These are phyloP conservation scores for Trypanosoma congolense DNA, from an alignment of 208 protist genomes.

Conservation along the genomic window DNA sequence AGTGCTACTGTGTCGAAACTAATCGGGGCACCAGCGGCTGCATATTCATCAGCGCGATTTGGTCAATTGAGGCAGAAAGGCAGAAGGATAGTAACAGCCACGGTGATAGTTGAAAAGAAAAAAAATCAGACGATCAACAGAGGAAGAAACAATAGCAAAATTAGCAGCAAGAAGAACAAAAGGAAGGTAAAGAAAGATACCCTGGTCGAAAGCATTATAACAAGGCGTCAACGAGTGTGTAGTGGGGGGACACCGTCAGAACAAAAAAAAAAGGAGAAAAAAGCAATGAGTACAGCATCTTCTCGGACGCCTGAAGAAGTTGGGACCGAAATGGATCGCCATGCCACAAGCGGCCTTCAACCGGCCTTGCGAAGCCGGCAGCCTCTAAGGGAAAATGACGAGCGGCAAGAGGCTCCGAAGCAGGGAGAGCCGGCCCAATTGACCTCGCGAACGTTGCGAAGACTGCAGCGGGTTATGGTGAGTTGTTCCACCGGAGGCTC, in stretches of 20 bases:
- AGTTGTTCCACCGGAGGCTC: slow-evolving; percentile 4
- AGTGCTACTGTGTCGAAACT: too few species aligned
- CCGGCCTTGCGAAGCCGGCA: background rate
- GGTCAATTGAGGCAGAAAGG: too few species aligned
- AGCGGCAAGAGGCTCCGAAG: background rate
- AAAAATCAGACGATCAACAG: background rate
- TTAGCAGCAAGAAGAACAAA: background rate
- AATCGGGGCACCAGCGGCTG: too few species aligned
- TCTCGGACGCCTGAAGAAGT: background rate
- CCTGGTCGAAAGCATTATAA: too few species aligned
- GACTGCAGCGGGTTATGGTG: slow-evolving; percentile 7
- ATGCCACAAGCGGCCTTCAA: background rate
- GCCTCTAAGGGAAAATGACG: background rate
- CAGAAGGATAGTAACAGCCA: too few species aligned
- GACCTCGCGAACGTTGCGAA: slow-evolving; percentile 3
- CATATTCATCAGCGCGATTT: too few species aligned
- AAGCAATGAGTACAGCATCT: background rate
- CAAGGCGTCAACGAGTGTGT: too few species aligned
- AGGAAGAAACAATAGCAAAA: background rate
- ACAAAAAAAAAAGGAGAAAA: background rate
- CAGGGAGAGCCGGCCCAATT: background rate
- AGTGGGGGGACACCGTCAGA: background rate
- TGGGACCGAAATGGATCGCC: background rate
- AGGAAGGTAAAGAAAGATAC: too few species aligned
- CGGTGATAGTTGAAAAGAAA: background rate